Base-by-base conservation (phyloP, 257 asterid genomes). In the Penstemon eatonii region DNA sequence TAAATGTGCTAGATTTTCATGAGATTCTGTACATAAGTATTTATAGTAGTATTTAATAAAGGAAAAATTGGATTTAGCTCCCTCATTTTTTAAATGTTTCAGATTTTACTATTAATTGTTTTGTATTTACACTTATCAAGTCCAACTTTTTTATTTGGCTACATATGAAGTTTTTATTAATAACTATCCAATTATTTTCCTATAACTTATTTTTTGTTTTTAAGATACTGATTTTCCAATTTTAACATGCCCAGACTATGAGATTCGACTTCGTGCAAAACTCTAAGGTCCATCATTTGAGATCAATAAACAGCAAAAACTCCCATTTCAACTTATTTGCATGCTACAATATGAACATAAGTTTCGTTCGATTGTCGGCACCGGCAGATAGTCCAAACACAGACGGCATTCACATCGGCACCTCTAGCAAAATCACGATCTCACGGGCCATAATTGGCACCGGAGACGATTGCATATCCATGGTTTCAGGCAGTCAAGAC, bases 361-460 rank as follows among this genome's bases (percentile, higher is more conserved):
- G 72, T 69, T 45, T 66, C 6, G 51, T 90, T 1, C 46, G 83
- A 8, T 3, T 90, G 12, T 58, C 60, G 5, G 91, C 95, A 4
- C 97, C 95, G 2, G 79, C 10, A 0, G 7, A 76, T 50, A 84
- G 95, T 77, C 95, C 95, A 41, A 89, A 87, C 82, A 87, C 96
- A 0, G 93, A 90, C 53, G 96, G 93, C 44, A 72, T 90, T 68
- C 84, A 71, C 59, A 82, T 90, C 3, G 96, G 95, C 18, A 36
- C 36, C 70, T 90, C 96, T 0, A 67, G 15, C 41, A 51, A 50
- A 13, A 77, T 90, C 67, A 61, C 36, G 66, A 83, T 87, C 4
- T 69, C 76, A 0, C 33, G 8, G 5, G 58, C 86, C 0, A 15
- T 65, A 4, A 90, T 87, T 57, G 69, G 81, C 68, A 90, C 96